Base-by-base conservation (phyloP, 192 early-diverging fungal species). In the Kappamyces sp. region DNA sequence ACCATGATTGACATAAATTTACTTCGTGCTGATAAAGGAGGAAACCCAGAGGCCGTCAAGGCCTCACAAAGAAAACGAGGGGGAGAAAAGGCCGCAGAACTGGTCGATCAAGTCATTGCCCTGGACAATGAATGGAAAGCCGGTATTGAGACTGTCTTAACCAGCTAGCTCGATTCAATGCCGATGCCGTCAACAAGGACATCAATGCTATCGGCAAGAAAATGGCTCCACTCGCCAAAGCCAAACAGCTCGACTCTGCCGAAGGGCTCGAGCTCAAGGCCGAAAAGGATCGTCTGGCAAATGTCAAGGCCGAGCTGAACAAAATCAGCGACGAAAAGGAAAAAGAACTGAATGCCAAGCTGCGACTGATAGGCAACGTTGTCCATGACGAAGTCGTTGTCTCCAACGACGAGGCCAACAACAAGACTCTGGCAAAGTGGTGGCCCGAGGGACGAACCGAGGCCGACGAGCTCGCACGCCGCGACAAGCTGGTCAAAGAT, bases 21-120 rank as follows among this genome's bases (percentile, higher is more conserved):
- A 37, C 83, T 99, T 57, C 82, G 91, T 59, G 74, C 81, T 57
- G 89, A 89, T 42, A 90, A 91, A 69, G 96, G 94, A 61, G 93
- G 93, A 59, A 90, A 97, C 62, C 92, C 92, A 30, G 91, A 95
- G 42, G 66, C 87, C 45, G 86, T 99, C 46, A 81, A 85, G 60
- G 89, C 96, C 71, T 99, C 96, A 36, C 93, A 99, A 75, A 80
- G 90, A 15, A 81, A 83, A 65, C 85, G 96, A 42, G 91, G 91
- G 37, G 91, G 79, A 59, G 66, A 66, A 29, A 63, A 60, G 37
- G 67, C 80, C 37, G 87, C 88, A 33, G 86, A 92, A 66, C 54
- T 87, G 14, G 90, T 99, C 31, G 96, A 99, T 67, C 82, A 95
- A 61, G 84, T 97, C 60, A 91, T 96, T 65, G 81, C 74, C 35